A percentile compares a stretch with the other conserved stretches of the same genome.
These are phyloP conservation scores for Fusarium sp. DNA, from an alignment of 2,329 filamentous ascomycete species.

Conservation along the genomic window DNA sequence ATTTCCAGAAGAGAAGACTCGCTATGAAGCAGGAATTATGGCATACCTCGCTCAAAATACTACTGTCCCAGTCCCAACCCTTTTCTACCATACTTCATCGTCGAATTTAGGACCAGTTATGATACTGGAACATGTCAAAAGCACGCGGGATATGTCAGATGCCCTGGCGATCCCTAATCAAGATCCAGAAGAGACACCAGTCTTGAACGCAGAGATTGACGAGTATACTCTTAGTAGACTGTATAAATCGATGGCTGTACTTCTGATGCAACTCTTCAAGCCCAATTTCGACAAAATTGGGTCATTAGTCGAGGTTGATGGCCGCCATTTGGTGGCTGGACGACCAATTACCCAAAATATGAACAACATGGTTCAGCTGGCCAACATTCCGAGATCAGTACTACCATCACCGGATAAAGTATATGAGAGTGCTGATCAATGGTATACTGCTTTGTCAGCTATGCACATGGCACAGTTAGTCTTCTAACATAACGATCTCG, in stretches of 20 bases:
- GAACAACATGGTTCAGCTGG: slow-evolving; percentile 52
- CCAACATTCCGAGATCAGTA: slow-evolving; percentile 21
- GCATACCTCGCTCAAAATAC: slow-evolving; percentile 1
- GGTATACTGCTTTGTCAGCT: slow-evolving; percentile 55
- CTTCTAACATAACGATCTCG: slow-evolving; percentile 57
- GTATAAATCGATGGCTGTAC: not conserved
- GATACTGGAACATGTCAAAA: not conserved
- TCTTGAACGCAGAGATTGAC: slow-evolving; percentile 3
- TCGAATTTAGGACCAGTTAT: slow-evolving; percentile 1
- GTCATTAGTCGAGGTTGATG: slow-evolving; percentile 48
- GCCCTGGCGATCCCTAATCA: slow-evolving; percentile 1
- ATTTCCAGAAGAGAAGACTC: slow-evolving; percentile 14
- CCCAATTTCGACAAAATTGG: slow-evolving; percentile 54
- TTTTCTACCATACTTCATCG: not conserved
- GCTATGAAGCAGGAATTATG: slow-evolving; percentile 10
- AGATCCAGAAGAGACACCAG: not conserved
- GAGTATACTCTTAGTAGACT: not conserved
- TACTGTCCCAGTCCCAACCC: not conserved
- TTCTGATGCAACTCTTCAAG: slow-evolving; percentile 53
- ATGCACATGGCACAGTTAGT: slow-evolving; percentile 56
- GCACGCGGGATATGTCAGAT: not conserved
- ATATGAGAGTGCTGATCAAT: slow-evolving; percentile 51
- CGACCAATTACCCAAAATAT: slow-evolving; percentile 58
- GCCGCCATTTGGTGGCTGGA: slow-evolving; percentile 44
- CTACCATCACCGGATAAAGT: slow-evolving; percentile 20